A percentile compares a stretch with the other conserved stretches of the same genome.
Evolutionary conservation across 2,329 filamentous ascomycete species (phyloP).

Genomic region (Incumbomyces delicatus): DNA sequence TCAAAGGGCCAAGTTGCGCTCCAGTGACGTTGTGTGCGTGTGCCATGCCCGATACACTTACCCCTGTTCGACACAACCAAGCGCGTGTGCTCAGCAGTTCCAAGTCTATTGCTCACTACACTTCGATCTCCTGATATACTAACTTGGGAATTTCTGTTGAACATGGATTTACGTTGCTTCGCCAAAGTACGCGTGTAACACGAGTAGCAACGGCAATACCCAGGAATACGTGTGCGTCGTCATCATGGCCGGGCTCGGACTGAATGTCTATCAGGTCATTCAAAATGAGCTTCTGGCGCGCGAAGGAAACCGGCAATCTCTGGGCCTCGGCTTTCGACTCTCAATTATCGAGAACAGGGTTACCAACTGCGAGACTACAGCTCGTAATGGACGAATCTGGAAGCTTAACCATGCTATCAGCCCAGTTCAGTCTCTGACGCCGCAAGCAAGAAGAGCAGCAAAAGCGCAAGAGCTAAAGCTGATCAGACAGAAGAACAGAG

Average conservation of each 20-base stretch:
- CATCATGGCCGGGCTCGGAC: slow-evolving; percentile 10
- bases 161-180: no score
- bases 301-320: slow-evolving; percentile 12
- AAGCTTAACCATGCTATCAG: slow-evolving; percentile 11
- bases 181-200: no score
- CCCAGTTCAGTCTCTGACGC: slow-evolving; percentile 11
- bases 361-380: slow-evolving; percentile 11
- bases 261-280: slow-evolving; percentile 21
- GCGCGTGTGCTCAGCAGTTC: no score
- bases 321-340: slow-evolving; percentile 13
- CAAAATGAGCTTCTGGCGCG: slow-evolving; percentile 18
- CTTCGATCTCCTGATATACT: no score
- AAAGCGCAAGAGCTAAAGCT: slow-evolving; percentile 11
- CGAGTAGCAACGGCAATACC: no score
- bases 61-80: no score
- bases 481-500: slow-evolving; percentile 9
- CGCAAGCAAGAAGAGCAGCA: slow-evolving; percentile 8
- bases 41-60: no score
- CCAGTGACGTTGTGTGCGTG: no score
- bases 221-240: no score
- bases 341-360: slow-evolving; percentile 14
- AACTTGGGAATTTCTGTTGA: no score
- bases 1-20: no score
- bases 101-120: no score
- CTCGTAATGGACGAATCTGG: slow-evolving; percentile 13